phyloP scores from a whole-genome alignment of 2,329 filamentous ascomycete species.

The Claviceps sp. region DNA sequence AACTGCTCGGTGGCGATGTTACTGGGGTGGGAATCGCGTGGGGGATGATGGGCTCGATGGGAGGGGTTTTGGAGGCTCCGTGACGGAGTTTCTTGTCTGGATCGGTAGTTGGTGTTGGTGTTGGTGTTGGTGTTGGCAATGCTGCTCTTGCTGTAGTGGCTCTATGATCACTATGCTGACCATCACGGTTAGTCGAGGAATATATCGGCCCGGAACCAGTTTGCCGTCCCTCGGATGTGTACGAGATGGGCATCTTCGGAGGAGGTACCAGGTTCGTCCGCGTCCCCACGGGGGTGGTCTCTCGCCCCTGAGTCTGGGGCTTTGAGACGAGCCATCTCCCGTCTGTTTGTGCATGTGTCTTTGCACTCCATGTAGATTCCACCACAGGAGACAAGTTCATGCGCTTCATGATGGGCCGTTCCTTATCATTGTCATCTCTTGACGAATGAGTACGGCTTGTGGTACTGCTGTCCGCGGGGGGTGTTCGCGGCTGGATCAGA shows the following conservation, averaged over 20 bases:
- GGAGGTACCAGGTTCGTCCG: constrained; percentile 17
- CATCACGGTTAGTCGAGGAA: neutral
- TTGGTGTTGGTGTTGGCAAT: neutral
- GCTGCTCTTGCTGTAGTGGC: neutral
- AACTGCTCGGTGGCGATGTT: neutral
- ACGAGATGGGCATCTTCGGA: constrained; percentile 17
- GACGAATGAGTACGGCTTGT: constrained; percentile 19
- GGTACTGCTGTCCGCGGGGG: constrained; percentile 20
- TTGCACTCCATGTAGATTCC: constrained; percentile 28
- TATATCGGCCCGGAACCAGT: neutral
- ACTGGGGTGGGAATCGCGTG: neutral
- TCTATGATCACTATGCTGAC: neutral
- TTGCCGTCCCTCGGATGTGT: neutral
- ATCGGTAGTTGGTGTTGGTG: neutral
- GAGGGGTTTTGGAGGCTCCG: neutral
- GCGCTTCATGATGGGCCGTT: constrained; percentile 11
- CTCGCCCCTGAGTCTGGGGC: constrained; percentile 16
- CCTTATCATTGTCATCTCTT: constrained; percentile 11
- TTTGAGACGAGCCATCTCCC: constrained; percentile 20
- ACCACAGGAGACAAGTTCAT: constrained; percentile 33
- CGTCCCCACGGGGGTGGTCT: constrained; percentile 4
- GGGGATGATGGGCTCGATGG: neutral
- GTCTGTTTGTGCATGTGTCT: neutral
- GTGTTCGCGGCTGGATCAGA: constrained; percentile 12
- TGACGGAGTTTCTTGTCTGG: neutral